A percentile compares a stretch with the other conserved stretches of the same genome.
Evolutionary conservation across 768 basidiomycete species (phyloP).

Genomic region (Grammothele lineata): DNA sequence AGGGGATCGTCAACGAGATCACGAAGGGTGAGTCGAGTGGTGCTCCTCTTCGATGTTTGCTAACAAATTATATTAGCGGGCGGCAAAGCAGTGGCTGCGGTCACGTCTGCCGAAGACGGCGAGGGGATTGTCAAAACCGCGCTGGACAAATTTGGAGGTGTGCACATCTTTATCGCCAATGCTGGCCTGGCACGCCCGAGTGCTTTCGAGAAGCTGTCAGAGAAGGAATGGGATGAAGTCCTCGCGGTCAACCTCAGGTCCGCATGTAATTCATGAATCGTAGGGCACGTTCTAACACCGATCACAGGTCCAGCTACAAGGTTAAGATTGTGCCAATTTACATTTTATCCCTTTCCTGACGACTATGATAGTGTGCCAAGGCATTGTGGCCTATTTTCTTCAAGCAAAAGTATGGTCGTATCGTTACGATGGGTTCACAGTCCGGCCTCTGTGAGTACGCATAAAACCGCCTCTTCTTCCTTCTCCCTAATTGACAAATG

Average conservation of each 20-base stretch:
- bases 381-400: slow-evolving; percentile 97
- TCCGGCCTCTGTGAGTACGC: slow-evolving; percentile 85
- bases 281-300: slow-evolving; percentile 2
- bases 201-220: slow-evolving; percentile 84
- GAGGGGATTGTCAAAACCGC: slow-evolving; percentile 86
- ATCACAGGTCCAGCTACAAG: slow-evolving; percentile 76
- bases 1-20: slow-evolving; percentile 83
- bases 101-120: slow-evolving; percentile 90
- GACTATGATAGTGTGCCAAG: slow-evolving; percentile 65
- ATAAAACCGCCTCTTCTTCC: too few relatives aligned
- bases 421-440: slow-evolving; percentile 90
- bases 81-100: slow-evolving; percentile 78
- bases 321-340: slow-evolving; percentile 30
- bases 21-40: slow-evolving; percentile 50
- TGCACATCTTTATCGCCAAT: slow-evolving; percentile 88
- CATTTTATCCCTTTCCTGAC: too few relatives aligned
- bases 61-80: slow-evolving; percentile 49
- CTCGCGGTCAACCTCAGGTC: slow-evolving; percentile 78
- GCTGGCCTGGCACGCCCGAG: slow-evolving; percentile 95
- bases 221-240: slow-evolving; percentile 93
- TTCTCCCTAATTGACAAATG: too few relatives aligned
- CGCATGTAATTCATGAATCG: neutral
- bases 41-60: neutral
- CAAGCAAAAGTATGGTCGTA: slow-evolving; percentile 93
- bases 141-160: slow-evolving; percentile 78